Percentiles rank a stretch among this genome's conserved stretches.
phyloP scores from a whole-genome alignment of 257 asterid species.

The Nicotiana knightiana region DNA sequence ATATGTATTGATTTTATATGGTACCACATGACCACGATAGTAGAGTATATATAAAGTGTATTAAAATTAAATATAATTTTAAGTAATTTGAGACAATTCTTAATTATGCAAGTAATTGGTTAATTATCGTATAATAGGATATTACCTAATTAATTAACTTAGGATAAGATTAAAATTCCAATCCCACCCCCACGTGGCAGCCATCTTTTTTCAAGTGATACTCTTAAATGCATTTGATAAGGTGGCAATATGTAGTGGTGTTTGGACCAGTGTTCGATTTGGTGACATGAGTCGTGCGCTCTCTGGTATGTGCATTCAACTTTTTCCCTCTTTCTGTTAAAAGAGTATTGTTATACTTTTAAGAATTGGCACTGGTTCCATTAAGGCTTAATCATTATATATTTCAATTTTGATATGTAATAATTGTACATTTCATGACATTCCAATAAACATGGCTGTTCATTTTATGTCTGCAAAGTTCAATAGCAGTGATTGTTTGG shows the following conservation, averaged over 20 bases:
- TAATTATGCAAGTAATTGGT: too few relatives aligned
- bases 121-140: too few relatives aligned
- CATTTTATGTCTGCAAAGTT: neutral
- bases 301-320: constrained; percentile 37
- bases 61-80: too few relatives aligned
- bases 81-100: too few relatives aligned
- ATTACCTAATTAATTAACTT: too few relatives aligned
- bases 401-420: neutral
- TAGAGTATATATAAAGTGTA: too few relatives aligned
- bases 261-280: constrained; percentile 78
- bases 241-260: constrained; percentile 38
- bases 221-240: too few relatives aligned
- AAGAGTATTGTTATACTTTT: neutral
- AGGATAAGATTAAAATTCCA: too few relatives aligned
- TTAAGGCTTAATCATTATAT: neutral
- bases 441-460: neutral
- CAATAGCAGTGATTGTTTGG: neutral
- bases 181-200: too few relatives aligned
- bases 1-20: too few relatives aligned
- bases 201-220: too few relatives aligned
- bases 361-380: neutral
- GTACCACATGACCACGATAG: too few relatives aligned
- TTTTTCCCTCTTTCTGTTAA: neutral
- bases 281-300: constrained; percentile 90
- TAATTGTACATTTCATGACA: neutral